Percentiles rank a stretch among this genome's conserved stretches.
Conservation (phyloP, 2,329 filamentous ascomycete genomes). For the Epichloe gansuensis region DNA sequence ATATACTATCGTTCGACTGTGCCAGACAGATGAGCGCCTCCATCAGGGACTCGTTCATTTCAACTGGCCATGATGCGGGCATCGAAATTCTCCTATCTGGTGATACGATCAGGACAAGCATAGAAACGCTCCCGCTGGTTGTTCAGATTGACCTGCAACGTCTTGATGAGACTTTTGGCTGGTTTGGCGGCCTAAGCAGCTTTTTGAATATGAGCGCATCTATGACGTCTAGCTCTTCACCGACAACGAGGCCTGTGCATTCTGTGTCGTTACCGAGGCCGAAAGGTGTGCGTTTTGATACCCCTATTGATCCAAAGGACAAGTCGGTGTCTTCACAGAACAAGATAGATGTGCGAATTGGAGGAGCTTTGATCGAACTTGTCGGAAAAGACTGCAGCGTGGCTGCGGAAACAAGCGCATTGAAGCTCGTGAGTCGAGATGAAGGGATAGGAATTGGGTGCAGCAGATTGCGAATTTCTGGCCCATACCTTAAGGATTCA, state of each 20-base stretch:
- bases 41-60: constrained; percentile 44
- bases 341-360: constrained; percentile 68
- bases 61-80: constrained; percentile 45
- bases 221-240: constrained; percentile 60
- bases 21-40: constrained; percentile 46
- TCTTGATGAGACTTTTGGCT: constrained; percentile 75
- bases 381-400: constrained; percentile 66
- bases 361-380: constrained; percentile 65
- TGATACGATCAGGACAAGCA: constrained; percentile 40
- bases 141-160: constrained; percentile 66
- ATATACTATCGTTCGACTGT: constrained; percentile 52
- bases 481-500: constrained; percentile 49
- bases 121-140: constrained; percentile 67
- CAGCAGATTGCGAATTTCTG: constrained; percentile 61
- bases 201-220: constrained; percentile 82
- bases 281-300: constrained; percentile 46
- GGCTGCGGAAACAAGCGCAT: constrained; percentile 61
- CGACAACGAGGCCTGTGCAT: constrained; percentile 24
- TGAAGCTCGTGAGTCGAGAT: constrained; percentile 68
- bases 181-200: constrained; percentile 85
- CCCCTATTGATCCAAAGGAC: constrained; percentile 37
- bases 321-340: constrained; percentile 34
- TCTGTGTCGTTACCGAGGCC: constrained; percentile 31
- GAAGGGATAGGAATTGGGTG: constrained; percentile 62
- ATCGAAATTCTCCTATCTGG: constrained; percentile 36